Evolutionary conservation across 2,329 filamentous ascomycete genomes (phyloP), one percentile per base, ranked within the genome.

Genomic region (Botrytis tulipae): DNA sequence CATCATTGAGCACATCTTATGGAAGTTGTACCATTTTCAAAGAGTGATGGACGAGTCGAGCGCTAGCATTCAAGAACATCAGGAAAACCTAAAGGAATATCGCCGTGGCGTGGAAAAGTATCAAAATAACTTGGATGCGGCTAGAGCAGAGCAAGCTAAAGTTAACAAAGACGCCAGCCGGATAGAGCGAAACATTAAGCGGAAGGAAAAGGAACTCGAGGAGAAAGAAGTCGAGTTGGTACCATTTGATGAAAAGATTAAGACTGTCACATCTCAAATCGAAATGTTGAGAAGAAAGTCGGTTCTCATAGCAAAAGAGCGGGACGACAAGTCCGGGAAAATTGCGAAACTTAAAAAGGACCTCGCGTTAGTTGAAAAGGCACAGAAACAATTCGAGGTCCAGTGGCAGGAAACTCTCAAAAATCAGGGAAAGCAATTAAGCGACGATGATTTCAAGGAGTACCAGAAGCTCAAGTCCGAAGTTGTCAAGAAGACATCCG

Each of bases 1-100:
- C 12, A 92, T 98, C 73, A 93, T 98, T 72, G 95, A 92, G 1
- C 95, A 98, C 77, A 95, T 97, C 48, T 85, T 99, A 22, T 99
- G 95, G 95, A 98, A 98, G 83, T 87, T 99, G 1, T 98, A 94
- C 82, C 94, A 97, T 80, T 97, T 97, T 81, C 95, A 99, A 82
- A 92, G 91, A 73, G 89, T 94, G 44, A 98, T 99, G 85, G 93
- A 98, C 78, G 92, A 95, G 78, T 97, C 96, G 37, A 95, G 92
- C 77, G 90, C 90, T 62, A 91, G 96, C 79, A 99, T 99, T 73
- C 92, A 95, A 79, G 94, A 93, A 78, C 94, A 98, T 79, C 95
- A 98, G 79, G 94, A 97, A 80, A 95, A 98, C 78, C 86, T 99
- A 32, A 97, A 97, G 82, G 95, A 98, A 82, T 93, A 94, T 81